These are phyloP conservation scores for Yamadazyma tumulicola DNA, from an alignment of 805 yeast genomes.

Conservation along the genomic window DNA sequence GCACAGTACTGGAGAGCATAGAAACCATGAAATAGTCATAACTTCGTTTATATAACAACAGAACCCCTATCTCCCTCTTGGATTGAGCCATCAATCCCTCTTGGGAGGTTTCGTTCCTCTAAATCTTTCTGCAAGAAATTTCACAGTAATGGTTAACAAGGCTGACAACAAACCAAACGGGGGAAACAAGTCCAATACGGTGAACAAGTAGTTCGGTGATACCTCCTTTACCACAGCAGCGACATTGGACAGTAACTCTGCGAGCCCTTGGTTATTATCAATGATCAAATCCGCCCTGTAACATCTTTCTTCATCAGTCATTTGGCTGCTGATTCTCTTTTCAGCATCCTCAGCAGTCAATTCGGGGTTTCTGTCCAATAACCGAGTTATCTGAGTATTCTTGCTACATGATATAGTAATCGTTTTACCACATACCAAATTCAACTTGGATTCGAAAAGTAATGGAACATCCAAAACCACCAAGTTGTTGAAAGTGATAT, in stretches of 20 bases:
- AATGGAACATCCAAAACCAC: conserved; percentile 89
- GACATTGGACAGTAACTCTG: conserved; percentile 20
- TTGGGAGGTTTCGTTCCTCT: conserved; percentile 11
- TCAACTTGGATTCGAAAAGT: conserved; percentile 75
- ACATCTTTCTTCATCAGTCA: conserved; percentile 58
- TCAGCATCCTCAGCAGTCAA: conserved; percentile 62
- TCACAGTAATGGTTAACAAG: conserved; percentile 16
- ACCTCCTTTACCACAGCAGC: conserved; percentile 21
- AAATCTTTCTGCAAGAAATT: conserved; percentile 18
- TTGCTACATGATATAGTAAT: conserved; percentile 64
- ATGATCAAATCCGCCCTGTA: conserved; percentile 62
- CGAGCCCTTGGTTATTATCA: conserved; percentile 48
- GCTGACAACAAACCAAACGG: conserved; percentile 25
- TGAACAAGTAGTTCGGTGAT: conserved; percentile 20
- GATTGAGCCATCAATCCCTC: conserved; percentile 1
- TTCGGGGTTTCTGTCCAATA: conserved; percentile 64
- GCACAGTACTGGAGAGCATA: conserved; percentile 98
- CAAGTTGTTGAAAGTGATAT: conserved; percentile 53
- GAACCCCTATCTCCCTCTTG: background rate
- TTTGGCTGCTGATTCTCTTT: conserved; percentile 73
- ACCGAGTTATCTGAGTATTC: conserved; percentile 58
- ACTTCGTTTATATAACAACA: conserved; percentile 1
- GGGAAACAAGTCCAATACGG: conserved; percentile 23
- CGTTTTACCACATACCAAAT: conserved; percentile 65
- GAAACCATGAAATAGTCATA: background rate